Conservation (phyloP, 2,329 filamentous ascomycete genomes). For the Neodidymelliopsis sp. region DNA sequence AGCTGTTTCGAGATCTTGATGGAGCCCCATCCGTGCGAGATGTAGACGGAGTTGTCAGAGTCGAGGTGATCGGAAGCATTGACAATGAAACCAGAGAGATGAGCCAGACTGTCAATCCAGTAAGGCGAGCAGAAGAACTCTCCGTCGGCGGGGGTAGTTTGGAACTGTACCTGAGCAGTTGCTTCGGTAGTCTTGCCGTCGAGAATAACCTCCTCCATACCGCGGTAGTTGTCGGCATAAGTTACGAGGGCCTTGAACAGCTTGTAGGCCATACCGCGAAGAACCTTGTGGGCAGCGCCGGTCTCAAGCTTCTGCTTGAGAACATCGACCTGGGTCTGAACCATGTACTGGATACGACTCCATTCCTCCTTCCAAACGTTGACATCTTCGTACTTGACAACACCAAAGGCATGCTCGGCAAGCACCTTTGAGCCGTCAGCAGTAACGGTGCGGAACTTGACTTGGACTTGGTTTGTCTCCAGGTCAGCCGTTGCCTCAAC, state of each 20-base stretch:
- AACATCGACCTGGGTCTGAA: conserved; percentile 65
- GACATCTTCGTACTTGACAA: conserved; percentile 67
- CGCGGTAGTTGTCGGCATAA: conserved; percentile 64
- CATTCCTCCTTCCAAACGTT: conserved; percentile 70
- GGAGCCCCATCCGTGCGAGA: conserved; percentile 68
- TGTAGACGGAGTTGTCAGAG: conserved; percentile 66
- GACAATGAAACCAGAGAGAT: conserved; percentile 67
- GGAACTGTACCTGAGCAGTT: conserved; percentile 62
- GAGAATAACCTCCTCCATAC: conserved; percentile 66
- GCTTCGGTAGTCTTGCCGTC: conserved; percentile 64
- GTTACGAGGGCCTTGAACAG: conserved; percentile 67
- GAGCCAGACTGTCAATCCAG: conserved; percentile 66
- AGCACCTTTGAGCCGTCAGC: conserved; percentile 64
- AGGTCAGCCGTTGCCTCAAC: conserved; percentile 68
- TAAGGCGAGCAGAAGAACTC: conserved; percentile 66
- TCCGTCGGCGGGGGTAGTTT: conserved; percentile 61
- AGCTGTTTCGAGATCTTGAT: conserved; percentile 64
- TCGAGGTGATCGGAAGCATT: conserved; percentile 66
- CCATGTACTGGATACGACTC: conserved; percentile 68
- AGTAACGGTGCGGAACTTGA: conserved; percentile 65
- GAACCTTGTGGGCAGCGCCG: conserved; percentile 74
- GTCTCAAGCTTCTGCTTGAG: conserved; percentile 71
- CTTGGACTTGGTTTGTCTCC: conserved; percentile 61
- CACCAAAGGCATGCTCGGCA: conserved; percentile 68
- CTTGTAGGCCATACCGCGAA: conserved; percentile 81